Base-by-base conservation (phyloP, 306 rosid species). In the Nissolia schottii region DNA sequence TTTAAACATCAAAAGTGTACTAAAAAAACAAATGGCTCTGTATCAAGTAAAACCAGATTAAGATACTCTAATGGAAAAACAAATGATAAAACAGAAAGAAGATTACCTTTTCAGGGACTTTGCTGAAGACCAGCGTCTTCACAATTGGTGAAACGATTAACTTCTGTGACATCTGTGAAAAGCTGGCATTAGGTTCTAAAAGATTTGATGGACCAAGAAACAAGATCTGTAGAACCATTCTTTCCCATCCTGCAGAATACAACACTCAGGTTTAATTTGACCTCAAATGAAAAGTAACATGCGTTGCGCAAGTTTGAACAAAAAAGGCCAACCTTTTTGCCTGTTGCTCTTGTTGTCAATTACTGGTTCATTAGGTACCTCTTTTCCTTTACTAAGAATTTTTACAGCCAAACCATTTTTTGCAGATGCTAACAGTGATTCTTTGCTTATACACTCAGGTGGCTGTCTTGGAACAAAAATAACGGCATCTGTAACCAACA, bases 111-210 rank as follows among this genome's bases (percentile, higher is more conserved):
- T 88, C 96, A 12, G 97, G 96, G 81, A 91, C 99, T 83, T 94
- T 94, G 81, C 81, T 89, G 86, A 91, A 94, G 80, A 94, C 97
- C 11, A 91, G 77, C 0, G 99, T 89, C 90, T 91, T 94, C 15
- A 94, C 93, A 74, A 94, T 94, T 40, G 99, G 97, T 40, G 99
- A 94, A 75, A 94, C 99, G 71, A 94, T 94, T 87, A 94, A 80
- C 79, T 91, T 94, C 51, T 89, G 96, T 34, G 96, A 91, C 99
- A 94, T 94, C 79, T 91, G 93, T 64, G 77, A 87, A 76, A 94
- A 91, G 83, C 88, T 91, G 66, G 93, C 86, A 61, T 86, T 89
- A 25, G 97, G 97, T 68, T 94, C 97, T 76, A 94, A 84, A 58
- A 94, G 90, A 79, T 94, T 91, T 41, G 99, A 88, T 71, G 97